phyloP scores from a whole-genome alignment of 257 asterid genomes.

The Plectranthus barbatus region DNA sequence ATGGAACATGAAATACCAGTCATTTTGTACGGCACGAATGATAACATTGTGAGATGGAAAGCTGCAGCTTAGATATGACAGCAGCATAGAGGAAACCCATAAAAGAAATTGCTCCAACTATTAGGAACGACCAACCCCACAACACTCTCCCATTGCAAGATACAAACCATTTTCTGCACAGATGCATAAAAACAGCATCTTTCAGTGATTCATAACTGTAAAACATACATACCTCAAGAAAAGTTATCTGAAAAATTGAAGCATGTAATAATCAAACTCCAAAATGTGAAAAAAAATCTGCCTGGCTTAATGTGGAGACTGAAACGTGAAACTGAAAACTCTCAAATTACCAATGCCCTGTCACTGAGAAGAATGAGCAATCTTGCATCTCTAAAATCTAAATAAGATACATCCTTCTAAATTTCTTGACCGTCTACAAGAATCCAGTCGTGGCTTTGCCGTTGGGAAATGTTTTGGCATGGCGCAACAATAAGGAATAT shows the following conservation, averaged over 20 bases:
- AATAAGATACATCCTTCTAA: no score
- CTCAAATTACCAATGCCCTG: not conserved
- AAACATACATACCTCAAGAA: not conserved
- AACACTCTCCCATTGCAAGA: slow-evolving; percentile 28
- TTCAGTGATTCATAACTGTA: not conserved
- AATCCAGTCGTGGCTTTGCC: no score
- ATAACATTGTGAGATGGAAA: slow-evolving; percentile 39
- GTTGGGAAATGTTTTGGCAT: no score
- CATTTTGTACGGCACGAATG: slow-evolving; percentile 47
- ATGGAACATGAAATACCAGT: slow-evolving; percentile 32
- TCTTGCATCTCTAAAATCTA: no score
- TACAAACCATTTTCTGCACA: slow-evolving; percentile 20
- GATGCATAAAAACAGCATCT: not conserved
- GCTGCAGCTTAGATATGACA: slow-evolving; percentile 45
- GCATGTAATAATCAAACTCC: not conserved
- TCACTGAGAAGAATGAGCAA: not conserved
- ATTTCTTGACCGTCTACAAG: not conserved
- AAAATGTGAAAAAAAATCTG: not conserved
- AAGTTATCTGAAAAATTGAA: not conserved
- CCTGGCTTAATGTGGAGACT: not conserved
- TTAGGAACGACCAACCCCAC: slow-evolving; percentile 47
- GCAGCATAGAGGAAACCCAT: slow-evolving; percentile 41
- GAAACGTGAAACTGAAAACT: not conserved
- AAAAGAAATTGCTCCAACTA: slow-evolving; percentile 34
- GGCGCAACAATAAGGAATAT: no score